phyloP scores from a whole-genome alignment of 1,139 yeast genomes.

The Geotrichum reessii region DNA sequence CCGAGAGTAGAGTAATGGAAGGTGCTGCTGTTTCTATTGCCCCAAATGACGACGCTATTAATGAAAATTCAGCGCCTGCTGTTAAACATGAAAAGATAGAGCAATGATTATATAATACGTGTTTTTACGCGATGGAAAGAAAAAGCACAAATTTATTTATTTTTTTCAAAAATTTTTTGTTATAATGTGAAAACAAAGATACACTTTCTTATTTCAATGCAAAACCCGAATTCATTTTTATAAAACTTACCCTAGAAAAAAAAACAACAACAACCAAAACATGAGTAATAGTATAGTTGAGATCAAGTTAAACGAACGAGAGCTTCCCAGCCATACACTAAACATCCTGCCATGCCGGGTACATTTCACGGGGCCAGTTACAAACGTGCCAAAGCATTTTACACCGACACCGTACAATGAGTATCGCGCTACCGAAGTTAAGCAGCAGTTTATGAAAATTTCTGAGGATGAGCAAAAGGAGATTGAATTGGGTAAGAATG shows the following conservation, averaged over 20 bases:
- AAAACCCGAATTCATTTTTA: too few relatives aligned
- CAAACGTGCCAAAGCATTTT: constrained; percentile 23
- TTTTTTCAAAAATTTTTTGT: too few relatives aligned
- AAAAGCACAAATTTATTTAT: too few relatives aligned
- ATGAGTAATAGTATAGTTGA: not conserved
- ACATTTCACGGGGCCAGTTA: constrained; percentile 27
- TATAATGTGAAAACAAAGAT: too few relatives aligned
- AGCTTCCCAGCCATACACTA: not conserved
- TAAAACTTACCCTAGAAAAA: not conserved
- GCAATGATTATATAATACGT: not conserved
- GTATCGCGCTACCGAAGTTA: constrained; percentile 10
- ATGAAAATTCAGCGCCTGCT: not conserved
- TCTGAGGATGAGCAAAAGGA: not conserved
- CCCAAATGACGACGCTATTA: not conserved
- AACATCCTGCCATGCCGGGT: constrained; percentile 30
- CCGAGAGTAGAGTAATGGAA: not conserved
- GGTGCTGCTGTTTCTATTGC: not conserved
- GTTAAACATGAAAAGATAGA: not conserved
- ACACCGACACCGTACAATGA: constrained; percentile 14
- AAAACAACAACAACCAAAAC: too few relatives aligned
- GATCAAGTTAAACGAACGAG: not conserved
- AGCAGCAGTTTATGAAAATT: not conserved
- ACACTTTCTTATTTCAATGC: not conserved
- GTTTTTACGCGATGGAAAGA: not conserved
- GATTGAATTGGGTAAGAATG: not conserved